Percentiles rank a stretch among this genome's conserved stretches.
phyloP scores from a whole-genome alignment of 2,329 filamentous ascomycete genomes.

The Fusarium pininemorale region DNA sequence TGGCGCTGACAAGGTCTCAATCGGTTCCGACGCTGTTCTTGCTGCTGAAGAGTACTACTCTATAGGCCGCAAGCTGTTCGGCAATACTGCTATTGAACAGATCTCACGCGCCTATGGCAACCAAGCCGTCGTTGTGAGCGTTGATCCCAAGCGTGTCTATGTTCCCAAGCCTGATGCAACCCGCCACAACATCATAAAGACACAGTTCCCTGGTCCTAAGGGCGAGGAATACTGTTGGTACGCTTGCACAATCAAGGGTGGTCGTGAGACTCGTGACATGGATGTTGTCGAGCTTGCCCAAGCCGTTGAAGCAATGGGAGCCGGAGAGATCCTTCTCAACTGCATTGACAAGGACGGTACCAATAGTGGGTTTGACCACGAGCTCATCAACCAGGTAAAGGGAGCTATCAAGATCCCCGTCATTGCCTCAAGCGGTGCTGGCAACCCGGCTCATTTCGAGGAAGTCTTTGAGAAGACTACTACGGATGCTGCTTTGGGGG shows the following conservation, averaged over 20 bases:
- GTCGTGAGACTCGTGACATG: constrained; percentile 90
- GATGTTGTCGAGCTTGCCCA: constrained; percentile 88
- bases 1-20: constrained; percentile 96
- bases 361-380: constrained; percentile 92
- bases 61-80: constrained; percentile 72
- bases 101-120: constrained; percentile 94
- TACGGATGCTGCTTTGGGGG: constrained; percentile 92
- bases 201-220: constrained; percentile 72
- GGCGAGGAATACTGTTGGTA: constrained; percentile 94
- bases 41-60: constrained; percentile 92
- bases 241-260: constrained; percentile 95
- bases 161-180: constrained; percentile 76
- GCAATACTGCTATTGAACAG: constrained; percentile 91
- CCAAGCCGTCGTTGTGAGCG: constrained; percentile 94
- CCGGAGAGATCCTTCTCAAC: constrained; percentile 93
- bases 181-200: constrained; percentile 78
- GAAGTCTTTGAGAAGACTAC: constrained; percentile 88
- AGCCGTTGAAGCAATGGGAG: constrained; percentile 95
- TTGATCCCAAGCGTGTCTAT: constrained; percentile 93
- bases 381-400: constrained; percentile 91
- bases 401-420: constrained; percentile 88
- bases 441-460: constrained; percentile 85
- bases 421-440: constrained; percentile 93
- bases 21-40: constrained; percentile 92
- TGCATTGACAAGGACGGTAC: constrained; percentile 98